Conservation (phyloP, 441 rosid species). For the Caryocar brasiliense region DNA sequence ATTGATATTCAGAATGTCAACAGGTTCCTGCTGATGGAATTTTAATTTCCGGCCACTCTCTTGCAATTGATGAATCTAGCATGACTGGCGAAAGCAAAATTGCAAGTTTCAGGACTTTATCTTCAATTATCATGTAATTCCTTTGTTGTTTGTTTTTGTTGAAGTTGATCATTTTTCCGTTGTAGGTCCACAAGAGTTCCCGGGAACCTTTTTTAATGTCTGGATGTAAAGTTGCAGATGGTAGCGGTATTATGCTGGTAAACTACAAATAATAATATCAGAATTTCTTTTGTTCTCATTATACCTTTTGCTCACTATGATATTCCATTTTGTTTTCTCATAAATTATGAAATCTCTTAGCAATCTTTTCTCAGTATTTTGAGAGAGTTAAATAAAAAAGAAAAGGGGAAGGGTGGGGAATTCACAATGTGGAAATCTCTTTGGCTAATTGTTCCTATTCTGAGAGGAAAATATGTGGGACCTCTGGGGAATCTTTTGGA, state of each 20-base stretch:
- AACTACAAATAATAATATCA: neutral
- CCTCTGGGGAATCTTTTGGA: too few relatives aligned
- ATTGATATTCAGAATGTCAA: constrained; percentile 2
- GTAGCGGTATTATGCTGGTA: constrained; percentile 93
- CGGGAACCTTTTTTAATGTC: constrained; percentile 83
- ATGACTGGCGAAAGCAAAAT: constrained; percentile 99
- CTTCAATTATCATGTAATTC: neutral
- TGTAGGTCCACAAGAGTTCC: constrained; percentile 68
- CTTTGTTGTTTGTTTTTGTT: constrained; percentile 2
- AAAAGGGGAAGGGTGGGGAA: too few relatives aligned
- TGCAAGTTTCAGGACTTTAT: constrained; percentile 28
- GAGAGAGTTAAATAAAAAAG: too few relatives aligned
- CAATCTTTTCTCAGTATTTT: too few relatives aligned
- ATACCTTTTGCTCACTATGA: neutral
- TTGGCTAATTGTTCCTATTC: too few relatives aligned
- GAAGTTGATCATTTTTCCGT: constrained; percentile 2
- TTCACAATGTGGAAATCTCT: too few relatives aligned
- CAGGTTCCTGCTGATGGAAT: constrained; percentile 98
- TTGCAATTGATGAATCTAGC: constrained; percentile 92
- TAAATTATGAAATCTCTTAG: too few relatives aligned
- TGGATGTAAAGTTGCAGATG: constrained; percentile 98
- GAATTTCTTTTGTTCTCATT: neutral
- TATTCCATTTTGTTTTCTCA: neutral
- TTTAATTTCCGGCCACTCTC: constrained; percentile 66
- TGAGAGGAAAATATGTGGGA: too few relatives aligned